A percentile compares a stretch with the other conserved stretches of the same genome.
phyloP scores from a whole-genome alignment of 257 asterid species.

The Solanum etuberosum region DNA sequence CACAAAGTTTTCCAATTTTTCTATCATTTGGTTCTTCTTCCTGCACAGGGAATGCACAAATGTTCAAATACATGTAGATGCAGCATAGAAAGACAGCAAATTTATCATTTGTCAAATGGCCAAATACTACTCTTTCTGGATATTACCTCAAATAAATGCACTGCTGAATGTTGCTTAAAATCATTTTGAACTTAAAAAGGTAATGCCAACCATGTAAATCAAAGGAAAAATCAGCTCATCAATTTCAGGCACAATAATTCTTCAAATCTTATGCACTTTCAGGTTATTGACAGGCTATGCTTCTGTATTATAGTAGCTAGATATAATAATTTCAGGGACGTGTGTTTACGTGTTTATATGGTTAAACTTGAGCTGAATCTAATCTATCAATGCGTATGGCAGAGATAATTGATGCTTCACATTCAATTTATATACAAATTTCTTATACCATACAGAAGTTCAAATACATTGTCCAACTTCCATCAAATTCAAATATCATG shows the following conservation, averaged over 20 bases:
- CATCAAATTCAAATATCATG: not conserved
- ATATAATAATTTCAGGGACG: not conserved
- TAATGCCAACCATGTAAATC: not conserved
- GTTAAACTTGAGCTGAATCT: not conserved
- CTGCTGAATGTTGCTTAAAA: not conserved
- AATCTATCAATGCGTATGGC: not conserved
- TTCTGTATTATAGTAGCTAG: not conserved
- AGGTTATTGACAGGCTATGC: not conserved
- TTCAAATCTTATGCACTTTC: not conserved
- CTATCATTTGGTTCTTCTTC: conserved; percentile 90
- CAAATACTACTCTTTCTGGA: not conserved
- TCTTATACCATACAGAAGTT: not conserved
- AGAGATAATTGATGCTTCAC: not conserved
- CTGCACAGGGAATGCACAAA: conserved; percentile 20
- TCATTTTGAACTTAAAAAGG: not conserved
- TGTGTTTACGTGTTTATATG: not conserved
- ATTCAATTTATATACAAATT: not conserved
- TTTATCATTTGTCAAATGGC: not conserved
- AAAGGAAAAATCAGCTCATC: not conserved
- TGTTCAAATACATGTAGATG: conserved; percentile 2
- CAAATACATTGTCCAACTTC: not conserved
- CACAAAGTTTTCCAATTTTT: conserved; percentile 89
- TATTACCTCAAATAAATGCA: not conserved
- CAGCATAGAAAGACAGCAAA: not conserved
- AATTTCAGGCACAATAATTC: not conserved